These are phyloP conservation scores for Xylaria sp. DNA, from an alignment of 2,329 filamentous ascomycete species.

Conservation along the genomic window DNA sequence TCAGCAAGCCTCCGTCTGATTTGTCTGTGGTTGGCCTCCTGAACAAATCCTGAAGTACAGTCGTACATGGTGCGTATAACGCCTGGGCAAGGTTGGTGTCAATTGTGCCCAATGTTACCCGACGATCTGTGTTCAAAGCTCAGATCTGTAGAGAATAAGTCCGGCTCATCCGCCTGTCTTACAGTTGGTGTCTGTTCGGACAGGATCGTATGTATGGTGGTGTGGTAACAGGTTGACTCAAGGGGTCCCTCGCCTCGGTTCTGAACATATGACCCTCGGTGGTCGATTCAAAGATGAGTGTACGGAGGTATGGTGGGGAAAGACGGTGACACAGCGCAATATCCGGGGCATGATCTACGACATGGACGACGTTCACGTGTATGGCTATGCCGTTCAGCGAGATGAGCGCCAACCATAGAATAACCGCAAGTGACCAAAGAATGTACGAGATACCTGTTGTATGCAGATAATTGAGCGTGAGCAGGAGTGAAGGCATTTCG, in stretches of 20 bases:
- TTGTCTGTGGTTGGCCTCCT: constrained; percentile 12
- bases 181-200: constrained; percentile 2
- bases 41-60: neutral
- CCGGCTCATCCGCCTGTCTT: constrained; percentile 8
- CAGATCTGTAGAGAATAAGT: constrained; percentile 18
- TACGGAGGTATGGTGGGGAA: neutral
- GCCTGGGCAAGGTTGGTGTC: constrained; percentile 12
- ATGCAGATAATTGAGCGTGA: neutral
- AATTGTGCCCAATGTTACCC: constrained; percentile 35
- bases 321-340: neutral
- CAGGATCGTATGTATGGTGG: neutral
- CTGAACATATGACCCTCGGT: constrained; percentile 6
- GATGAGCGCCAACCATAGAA: neutral
- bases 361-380: neutral
- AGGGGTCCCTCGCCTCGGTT: constrained; percentile 11
- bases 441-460: neutral
- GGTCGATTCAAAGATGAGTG: constrained; percentile 17
- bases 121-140: constrained; percentile 16
- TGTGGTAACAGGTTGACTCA: neutral
- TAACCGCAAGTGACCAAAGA: neutral
- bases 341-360: neutral
- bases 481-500: constrained; percentile 9
- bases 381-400: neutral
- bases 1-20: neutral
- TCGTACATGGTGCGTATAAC: neutral